Percentiles rank a stretch among this genome's conserved stretches.
phyloP scores from a whole-genome alignment of 139 green algal genomes.

The Chlorella vulgaris region DNA sequence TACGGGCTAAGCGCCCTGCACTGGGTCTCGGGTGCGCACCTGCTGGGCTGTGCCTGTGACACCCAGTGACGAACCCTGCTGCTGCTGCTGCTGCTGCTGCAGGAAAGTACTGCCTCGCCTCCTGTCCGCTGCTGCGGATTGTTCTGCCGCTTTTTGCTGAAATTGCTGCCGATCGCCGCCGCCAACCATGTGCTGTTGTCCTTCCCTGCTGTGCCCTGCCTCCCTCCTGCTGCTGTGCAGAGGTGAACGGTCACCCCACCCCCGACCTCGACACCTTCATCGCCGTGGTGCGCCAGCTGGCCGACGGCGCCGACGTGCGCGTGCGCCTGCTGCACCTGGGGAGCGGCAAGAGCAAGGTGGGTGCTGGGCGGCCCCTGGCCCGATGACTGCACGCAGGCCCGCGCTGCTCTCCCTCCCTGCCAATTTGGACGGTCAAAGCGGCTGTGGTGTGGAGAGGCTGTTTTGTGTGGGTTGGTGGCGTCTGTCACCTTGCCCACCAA shows the following conservation, averaged over 20 bases:
- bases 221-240: neutral
- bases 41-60: neutral
- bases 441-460: too few species aligned
- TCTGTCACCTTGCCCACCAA: neutral
- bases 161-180: too few species aligned
- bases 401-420: too few species aligned
- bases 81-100: neutral
- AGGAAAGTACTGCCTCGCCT: too few species aligned
- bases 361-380: neutral
- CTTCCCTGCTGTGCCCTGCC: too few species aligned
- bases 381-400: neutral
- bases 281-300: slow-evolving; percentile 47
- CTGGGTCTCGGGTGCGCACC: slow-evolving; percentile 70
- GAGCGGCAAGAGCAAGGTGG: slow-evolving; percentile 60
- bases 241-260: slow-evolving; percentile 49
- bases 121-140: too few species aligned
- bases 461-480: too few species aligned
- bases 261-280: slow-evolving; percentile 83
- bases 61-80: neutral
- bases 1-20: slow-evolving; percentile 91
- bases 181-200: too few species aligned
- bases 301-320: slow-evolving; percentile 75
- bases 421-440: too few species aligned
- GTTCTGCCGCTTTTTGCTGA: too few species aligned
- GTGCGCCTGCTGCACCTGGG: slow-evolving; percentile 76